Evolutionary conservation across 176 grass and related monocot species (phyloP), one percentile per base, ranked within the genome.

Genomic region (Ananas comosus): DNA sequence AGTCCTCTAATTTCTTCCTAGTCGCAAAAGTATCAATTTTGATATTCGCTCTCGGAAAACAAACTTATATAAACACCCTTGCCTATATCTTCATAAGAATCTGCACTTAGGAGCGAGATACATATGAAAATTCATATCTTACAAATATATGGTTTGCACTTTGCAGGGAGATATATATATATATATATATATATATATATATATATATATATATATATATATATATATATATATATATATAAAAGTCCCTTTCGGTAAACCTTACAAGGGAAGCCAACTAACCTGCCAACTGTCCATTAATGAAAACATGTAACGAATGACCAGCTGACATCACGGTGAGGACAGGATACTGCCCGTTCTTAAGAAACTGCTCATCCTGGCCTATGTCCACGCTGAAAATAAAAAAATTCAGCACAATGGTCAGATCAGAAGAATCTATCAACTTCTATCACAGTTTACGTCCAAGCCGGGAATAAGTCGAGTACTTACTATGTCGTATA

Each of bases 281-380:
- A 92, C 93, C 93, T 82, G 80, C 51, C 53, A 90, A 53, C 67
- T 99, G 82, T 64, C 89, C 87, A 73, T 99, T 99, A 51, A 91
- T 53, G 24, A 93, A 93, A 63, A 99, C 70, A 80, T 93, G 82
- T 69, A 93, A 82, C 80, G 89, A 84, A 83, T 99, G 94, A 78
- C 94, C 94, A 70, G 94, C 87, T 9, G 94, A 99, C 94, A 99
- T 93, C 65, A 99, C 87, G 52, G 80, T 93, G 71, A 99, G 87
- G 29, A 16, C 69, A 1, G 75, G 84, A 73, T 84, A 63, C 54
- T 87, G 66, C 53, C 87, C 87, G 68, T 66, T 81, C 53, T 48
- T 75, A 48, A 93, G 80, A 75, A 93, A 99, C 65, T 83, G 83
- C 74, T 99, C 94, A 54, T 80, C 74, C 48, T 77, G 75, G 52